Base-by-base conservation (phyloP, 441 rosid genomes). In the Sinapis alba region DNA sequence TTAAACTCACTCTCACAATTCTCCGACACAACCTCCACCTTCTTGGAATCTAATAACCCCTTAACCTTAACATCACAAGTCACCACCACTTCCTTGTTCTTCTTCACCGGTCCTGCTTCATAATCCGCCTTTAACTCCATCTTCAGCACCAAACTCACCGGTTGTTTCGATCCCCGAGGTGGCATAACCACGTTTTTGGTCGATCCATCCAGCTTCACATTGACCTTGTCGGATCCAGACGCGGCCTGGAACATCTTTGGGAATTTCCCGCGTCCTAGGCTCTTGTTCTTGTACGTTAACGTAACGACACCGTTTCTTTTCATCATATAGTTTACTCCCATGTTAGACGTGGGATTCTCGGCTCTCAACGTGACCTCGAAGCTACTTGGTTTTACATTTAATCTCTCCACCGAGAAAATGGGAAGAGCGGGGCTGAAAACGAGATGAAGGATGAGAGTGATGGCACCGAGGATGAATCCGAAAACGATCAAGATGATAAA, bases 311-410 rank as follows among this genome's bases (percentile, higher is more conserved):
- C 71, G 6, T 56, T 57, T 5, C 38, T 38, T 12, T 51, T 8
- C 80, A 65, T 77, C 62, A 6, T 26, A 34, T 78, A 78, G 54
- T 7, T 50, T 43, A 78, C 74, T 3, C 74, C 71, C 81, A 78
- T 73, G 56, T 78, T 78, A 10, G 78, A 78, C 11, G 78, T 73
- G 3, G 81, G 81, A 34, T 78, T 78, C n/a, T 73, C 27, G 8
- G 81, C 66, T 73, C 54, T 62, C 27, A 78, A 12, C 20, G 66
- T 43, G 27, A 78, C 54, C 56, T 62, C 78, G 6, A 72, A 73
- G 23, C 6, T 54, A 24, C 51, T 56, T 18, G 68, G 36, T 23
- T 30, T 62, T 57, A 47, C 16, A 13, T 38, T 50, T n/a, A 77
- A 30, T n/a, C 24, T 62, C 34, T 73, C 74, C 12, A 78, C 34